Base-by-base conservation (phyloP, 1,284 basidiomycete genomes). In the Violaceomyces palustris region DNA sequence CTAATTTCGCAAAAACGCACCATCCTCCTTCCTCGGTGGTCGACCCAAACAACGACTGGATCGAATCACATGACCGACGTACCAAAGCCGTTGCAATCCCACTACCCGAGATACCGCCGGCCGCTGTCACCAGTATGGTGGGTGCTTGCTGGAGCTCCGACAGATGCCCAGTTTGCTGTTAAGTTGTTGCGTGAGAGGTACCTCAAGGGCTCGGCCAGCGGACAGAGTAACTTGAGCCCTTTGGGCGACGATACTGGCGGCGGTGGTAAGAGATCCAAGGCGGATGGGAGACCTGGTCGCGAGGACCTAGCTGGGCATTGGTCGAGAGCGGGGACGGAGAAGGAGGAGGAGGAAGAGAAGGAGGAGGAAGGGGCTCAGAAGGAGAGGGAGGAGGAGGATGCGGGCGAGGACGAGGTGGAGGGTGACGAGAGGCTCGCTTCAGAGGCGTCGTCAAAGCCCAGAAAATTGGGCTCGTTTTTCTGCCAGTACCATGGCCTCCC, bases 51-150 rank as follows among this genome's bases (percentile, higher is more conserved):
- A n/a, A n/a, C n/a, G n/a, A n/a, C n/a, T n/a, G n/a, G n/a, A n/a
- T n/a, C n/a, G n/a, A n/a, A n/a, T n/a, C n/a, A n/a, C n/a, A n/a
- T n/a, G n/a, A n/a, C n/a, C n/a, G n/a, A n/a, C n/a, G n/a, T n/a
- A n/a, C 17, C 22, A 23, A 3, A 55, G 27, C 69, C 70, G 15
- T 48, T 73, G 42, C 70, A 72, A 49, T 61, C 58, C 30, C 61
- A 72, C 57, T 73, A 71, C 22, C 70, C 70, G 2, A 67, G 68
- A 15, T 70, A 71, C 42, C 60, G 70, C 2, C 66, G 69, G 26
- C 67, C 70, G 8, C 43, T 73, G 0, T 64, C 54, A 9, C 70
- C 70, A 2, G 39, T 72, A 15, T 73, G 70, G 70, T 73, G 70
- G 70, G 55, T 57, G 5, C 61, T 71, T 8, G 67, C 69, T 35